A percentile compares a stretch with the other conserved stretches of the same genome.
phyloP scores from a whole-genome alignment of 78 protist species.

The Dictyostelium firmibasis region DNA sequence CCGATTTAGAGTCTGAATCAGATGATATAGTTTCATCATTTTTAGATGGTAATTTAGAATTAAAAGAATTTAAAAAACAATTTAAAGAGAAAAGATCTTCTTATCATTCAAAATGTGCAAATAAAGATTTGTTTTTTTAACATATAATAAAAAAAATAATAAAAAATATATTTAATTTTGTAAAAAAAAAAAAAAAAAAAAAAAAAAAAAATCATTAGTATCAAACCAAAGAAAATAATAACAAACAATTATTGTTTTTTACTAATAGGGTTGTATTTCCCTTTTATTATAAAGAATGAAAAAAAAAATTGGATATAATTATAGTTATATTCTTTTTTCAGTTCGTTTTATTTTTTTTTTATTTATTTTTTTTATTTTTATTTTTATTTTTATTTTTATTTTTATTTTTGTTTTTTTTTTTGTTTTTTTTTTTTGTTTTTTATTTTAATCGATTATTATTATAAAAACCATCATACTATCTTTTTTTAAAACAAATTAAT shows the following conservation, averaged over 20 bases:
- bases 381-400: too few relatives aligned
- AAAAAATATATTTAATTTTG: not conserved
- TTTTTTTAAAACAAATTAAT: not conserved
- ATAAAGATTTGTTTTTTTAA: slow-evolving; percentile 11
- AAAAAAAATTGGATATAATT: too few relatives aligned
- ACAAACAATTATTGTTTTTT: too few relatives aligned
- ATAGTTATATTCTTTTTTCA: too few relatives aligned
- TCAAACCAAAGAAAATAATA: too few relatives aligned
- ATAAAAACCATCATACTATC: too few relatives aligned
- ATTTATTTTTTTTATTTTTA: not conserved
- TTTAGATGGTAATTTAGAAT: slow-evolving; percentile 49
- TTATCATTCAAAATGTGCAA: slow-evolving; percentile 51
- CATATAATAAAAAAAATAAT: too few relatives aligned
- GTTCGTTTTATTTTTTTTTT: not conserved
- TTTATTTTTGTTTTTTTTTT: too few relatives aligned
- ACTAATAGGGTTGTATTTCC: too few relatives aligned
- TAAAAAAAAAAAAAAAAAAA: not conserved
- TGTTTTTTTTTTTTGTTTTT: too few relatives aligned
- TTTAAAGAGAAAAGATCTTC: slow-evolving; percentile 51
- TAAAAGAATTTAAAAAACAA: slow-evolving; percentile 69
- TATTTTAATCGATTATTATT: not conserved
- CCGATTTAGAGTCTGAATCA: slow-evolving; percentile 13
- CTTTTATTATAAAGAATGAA: too few relatives aligned
- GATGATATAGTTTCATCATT: slow-evolving; percentile 11
- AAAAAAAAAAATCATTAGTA: too few relatives aligned